Base-by-base conservation (phyloP, 2,329 filamentous ascomycete species). In the Penicillium sp. region DNA sequence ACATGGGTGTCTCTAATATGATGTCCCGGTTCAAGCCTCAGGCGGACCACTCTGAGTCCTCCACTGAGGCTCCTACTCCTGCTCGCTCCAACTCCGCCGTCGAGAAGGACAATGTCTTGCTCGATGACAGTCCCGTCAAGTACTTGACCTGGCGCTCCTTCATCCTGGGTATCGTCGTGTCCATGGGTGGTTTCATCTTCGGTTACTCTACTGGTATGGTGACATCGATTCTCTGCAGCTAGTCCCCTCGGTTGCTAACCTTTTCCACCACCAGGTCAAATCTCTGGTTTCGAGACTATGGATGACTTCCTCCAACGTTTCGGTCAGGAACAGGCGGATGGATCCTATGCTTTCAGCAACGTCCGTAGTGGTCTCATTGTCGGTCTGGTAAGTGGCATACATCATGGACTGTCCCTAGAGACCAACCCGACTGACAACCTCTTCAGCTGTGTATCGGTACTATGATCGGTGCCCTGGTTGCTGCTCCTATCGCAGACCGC, bases 121-220 rank as follows among this genome's bases (percentile, higher is more conserved):
- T 69, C 37, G 69, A 73, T 55, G 69, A 73, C 37, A 69, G 69
- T 40, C 71, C 72, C 13, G 65, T 73, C 53, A 64, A 66, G 31
- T 69, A 71, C 42, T 50, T 75, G 46, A 74, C 72, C 49, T 66
- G 66, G 61, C 66, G 69, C 6, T 69, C 71, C 0, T 65, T 72
- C 52, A 62, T 71, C 51, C 67, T 75, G 53, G 71, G 71, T 43
- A 43, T 74, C 34, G 63, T 73, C 48, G 72, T 73, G 35, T 74
- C 71, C 6, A 74, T 75, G 69, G 72, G 72, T 55, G 72, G 72
- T 53, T 70, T 75, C 57, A 69, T 74, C 50, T 73, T 73, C 56
- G 71, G 71, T 54, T 73, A 73, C 57, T 64, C 69, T 17, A 72
- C 69, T 53, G 69, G 69, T 68, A n/a, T 61, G 52, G 46, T 45